Base-by-base conservation (phyloP, 75 land plant species). In the Sequoiadendron giganteum region DNA sequence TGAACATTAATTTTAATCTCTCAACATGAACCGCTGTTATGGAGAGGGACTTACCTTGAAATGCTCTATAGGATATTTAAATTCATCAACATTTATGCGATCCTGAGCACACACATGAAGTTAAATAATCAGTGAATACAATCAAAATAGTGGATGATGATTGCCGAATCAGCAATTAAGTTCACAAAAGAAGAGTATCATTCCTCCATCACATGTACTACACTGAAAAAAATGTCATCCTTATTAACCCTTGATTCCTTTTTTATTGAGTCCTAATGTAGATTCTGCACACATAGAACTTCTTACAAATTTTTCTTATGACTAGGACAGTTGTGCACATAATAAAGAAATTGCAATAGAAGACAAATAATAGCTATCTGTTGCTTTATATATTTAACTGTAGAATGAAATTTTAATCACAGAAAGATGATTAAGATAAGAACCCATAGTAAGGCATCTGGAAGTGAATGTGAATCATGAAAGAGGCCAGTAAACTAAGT, bases 61-160 rank as follows among this genome's bases (percentile, higher is more conserved):
- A 89, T 93, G 90, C 68, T 94, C 97, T 88, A 96, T 72, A 43
- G 97, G 96, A 86, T 96, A 92, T 89, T 95, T 98, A 86, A 93
- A 93, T 77, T 98, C 98, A 86, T 93, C 92, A 88, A 95, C 34
- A 70, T 94, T 92, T 38, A 98, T 91, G 86, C 97, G 96, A 92
- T 95, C 99, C 99, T 98, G 91, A 86, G 89, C 87, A 73, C 70
- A 90, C 34, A 86, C 42, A 86, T 8, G 38, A 34, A 86, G 68
- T 47, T 34, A 61, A 56, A 47, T 82, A 77, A 25, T 83, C 30
- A 87, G 81, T 78, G 43, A 38, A 78, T 45, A 39, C 42, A 38
- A 34, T 78, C 18, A 78, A 78, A 85, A 32, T 40, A 85, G 42
- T 85, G 39, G 25, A 52, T 85, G 7, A 85, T 48, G 28, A 48